Percentiles rank a stretch among this genome's conserved stretches.
Conservation (phyloP, 805 yeast species). For the Starmerella sirachaensis region DNA sequence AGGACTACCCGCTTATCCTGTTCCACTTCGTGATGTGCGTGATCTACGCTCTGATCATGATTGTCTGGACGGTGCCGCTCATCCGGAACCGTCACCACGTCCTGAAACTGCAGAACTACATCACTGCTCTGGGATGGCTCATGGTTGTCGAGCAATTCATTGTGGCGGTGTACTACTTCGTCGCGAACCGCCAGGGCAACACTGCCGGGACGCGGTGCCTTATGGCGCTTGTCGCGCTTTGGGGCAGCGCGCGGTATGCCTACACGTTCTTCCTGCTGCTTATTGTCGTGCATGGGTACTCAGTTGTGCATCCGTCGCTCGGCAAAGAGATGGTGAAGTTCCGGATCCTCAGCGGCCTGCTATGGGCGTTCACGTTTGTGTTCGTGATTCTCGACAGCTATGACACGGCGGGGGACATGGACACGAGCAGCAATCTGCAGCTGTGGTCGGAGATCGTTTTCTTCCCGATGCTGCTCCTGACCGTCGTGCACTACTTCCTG, state of each 20-base stretch:
- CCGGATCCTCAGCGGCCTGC: constrained; percentile 45
- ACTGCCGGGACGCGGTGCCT: constrained; percentile 53
- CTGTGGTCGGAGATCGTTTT: constrained; percentile 43
- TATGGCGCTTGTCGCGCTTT: constrained; percentile 61
- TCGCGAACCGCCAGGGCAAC: constrained; percentile 52
- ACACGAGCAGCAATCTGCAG: constrained; percentile 25
- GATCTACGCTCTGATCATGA: constrained; percentile 67
- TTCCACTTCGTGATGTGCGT: constrained; percentile 78
- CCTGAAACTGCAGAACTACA: constrained; percentile 78
- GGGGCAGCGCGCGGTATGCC: constrained; percentile 72
- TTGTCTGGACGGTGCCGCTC: constrained; percentile 75
- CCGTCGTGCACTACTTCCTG: constrained; percentile 61
- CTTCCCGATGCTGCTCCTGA: constrained; percentile 59
- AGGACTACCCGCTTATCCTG: constrained; percentile 83
- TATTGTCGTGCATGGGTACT: constrained; percentile 84
- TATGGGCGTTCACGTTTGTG: constrained; percentile 43
- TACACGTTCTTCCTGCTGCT: constrained; percentile 78
- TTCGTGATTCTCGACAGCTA: constrained; percentile 46
- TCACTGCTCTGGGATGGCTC: constrained; percentile 73
- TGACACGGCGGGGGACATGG: constrained; percentile 27
- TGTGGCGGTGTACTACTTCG: constrained; percentile 84
- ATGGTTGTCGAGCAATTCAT: constrained; percentile 74
- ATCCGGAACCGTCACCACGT: constrained; percentile 77
- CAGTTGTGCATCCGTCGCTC: constrained; percentile 80
- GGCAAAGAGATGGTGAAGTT: constrained; percentile 68